Evolutionary conservation across 1,139 yeast species (phyloP), one percentile per base, ranked within the genome.

Genomic region (Magnusiomyces ingens): DNA sequence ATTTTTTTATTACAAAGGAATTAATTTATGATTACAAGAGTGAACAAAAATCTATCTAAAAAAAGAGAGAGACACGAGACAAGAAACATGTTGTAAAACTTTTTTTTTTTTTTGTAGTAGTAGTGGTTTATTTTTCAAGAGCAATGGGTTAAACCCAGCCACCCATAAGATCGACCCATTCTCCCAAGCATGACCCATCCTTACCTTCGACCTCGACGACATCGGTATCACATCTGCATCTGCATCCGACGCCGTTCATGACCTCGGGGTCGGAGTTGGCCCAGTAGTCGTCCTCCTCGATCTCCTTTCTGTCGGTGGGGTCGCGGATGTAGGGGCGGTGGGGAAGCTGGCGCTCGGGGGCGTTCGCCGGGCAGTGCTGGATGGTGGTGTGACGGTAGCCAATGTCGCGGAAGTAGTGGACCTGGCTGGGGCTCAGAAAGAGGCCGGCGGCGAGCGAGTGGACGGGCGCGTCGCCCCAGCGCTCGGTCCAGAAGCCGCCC

Each of bases 381-480:
- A 90, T 72, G 0, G 84, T 79, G 0, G 93, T 79, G 66, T 90
- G 97, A 54, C 80, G 74, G 67, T 90, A 90, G 0, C 96, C 97
- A 60, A 90, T 84, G 64, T 90, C 97, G 59, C 96, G 72, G 71
- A 90, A 90, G 68, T 90, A 90, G 69, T 90, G 97, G 12, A 90
- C 73, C 55, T 89, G 88, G 3, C 79, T 72, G 1, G 82, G 66
- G 53, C 84, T 76, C 48, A 89, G 71, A 63, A 85, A 74, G 77
- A 90, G 75, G 0, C 89, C 94, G 5, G 85, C 78, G 0, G 93
- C 97, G 21, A 90, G 71, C 1, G 95, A 84, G 67, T 89, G 97
- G 1, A 90, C 81, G 0, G 96, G 95, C 0, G 96, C 96, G 73
- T 90, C 97, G 1, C 97, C 97, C 96, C 96, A 90, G 64, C 96